phyloP scores from a whole-genome alignment of 805 yeast species.

The Yarrowia phangngaensis region DNA sequence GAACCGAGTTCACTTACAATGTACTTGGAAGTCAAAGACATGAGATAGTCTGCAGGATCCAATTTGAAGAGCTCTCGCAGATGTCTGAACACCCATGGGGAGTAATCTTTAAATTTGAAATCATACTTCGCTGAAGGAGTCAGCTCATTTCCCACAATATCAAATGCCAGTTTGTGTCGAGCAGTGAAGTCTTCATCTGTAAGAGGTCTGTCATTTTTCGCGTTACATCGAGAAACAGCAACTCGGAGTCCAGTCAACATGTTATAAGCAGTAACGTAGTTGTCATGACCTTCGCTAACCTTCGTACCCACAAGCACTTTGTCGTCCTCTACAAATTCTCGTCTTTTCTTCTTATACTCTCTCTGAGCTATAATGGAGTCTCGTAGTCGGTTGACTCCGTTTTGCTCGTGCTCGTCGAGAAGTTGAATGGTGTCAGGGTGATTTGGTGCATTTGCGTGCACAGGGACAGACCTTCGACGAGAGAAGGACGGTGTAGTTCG shows the following conservation, averaged over 20 bases:
- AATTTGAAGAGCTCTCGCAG: slow-evolving; percentile 73
- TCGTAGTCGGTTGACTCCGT: slow-evolving; percentile 35
- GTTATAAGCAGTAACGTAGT: slow-evolving; percentile 90
- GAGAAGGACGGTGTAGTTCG: slow-evolving; percentile 12
- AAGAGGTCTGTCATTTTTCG: slow-evolving; percentile 75
- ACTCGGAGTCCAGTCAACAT: slow-evolving; percentile 97
- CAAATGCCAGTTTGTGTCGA: slow-evolving; percentile 80
- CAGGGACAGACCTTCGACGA: slow-evolving; percentile 24
- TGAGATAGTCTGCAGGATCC: slow-evolving; percentile 93
- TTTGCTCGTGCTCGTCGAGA: slow-evolving; percentile 23
- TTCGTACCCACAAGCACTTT: slow-evolving; percentile 69
- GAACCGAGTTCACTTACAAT: slow-evolving; percentile 88
- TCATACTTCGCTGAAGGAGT: slow-evolving; percentile 94
- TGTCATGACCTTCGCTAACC: slow-evolving; percentile 88
- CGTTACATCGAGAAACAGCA: slow-evolving; percentile 80
- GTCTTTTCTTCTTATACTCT: slow-evolving; percentile 34
- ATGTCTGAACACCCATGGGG: slow-evolving; percentile 90
- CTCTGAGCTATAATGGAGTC: slow-evolving; percentile 38
- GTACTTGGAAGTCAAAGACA: slow-evolving; percentile 88
- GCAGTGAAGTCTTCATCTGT: slow-evolving; percentile 65
- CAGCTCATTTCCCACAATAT: slow-evolving; percentile 71
- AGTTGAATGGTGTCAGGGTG: slow-evolving; percentile 24
- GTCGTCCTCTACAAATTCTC: slow-evolving; percentile 40
- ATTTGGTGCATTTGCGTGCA: slow-evolving; percentile 3
- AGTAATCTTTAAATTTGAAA: slow-evolving; percentile 93